Evolutionary conservation across 225 moss, liverwort and hornwort genomes (phyloP), one percentile per base, ranked within the genome.

Genomic region (Bryum argenteum): DNA sequence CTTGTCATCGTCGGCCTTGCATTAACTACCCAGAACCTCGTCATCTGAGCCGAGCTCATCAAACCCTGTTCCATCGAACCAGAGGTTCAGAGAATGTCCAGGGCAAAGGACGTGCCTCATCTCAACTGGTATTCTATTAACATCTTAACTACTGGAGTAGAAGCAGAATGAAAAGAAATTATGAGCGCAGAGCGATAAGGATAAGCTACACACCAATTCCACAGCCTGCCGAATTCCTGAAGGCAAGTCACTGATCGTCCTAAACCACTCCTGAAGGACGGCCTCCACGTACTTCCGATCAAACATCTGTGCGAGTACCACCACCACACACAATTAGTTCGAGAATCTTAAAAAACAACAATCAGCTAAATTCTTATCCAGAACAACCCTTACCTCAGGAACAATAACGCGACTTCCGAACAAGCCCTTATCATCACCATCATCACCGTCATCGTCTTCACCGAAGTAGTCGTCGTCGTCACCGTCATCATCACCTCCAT

Each of bases 401-500:
- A 97, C 90, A 16, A 81, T 75, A 45, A 97, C 76, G 43, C 96
- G 87, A 45, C 91, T 84, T 65, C 96, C 96, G 65, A 97, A 97
- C 50, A 97, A 77, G 9, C 96, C 96, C 74, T 91, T 86, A 38
- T 93, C 87, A 57, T 97, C 96, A 50, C 87, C 93, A 65, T 91
- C 96, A 53, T 93, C 96, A 67, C 85, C 96, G 55, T 87, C 96
- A 66, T 92, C 96, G 65, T 93, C 96, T 65, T 97, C 96, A 54
- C 96, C 96, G 55, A 97, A 97, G 54, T 97, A 97, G 78, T 97
- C 96, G 58, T 97, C 96, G 59, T 97, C 96, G 21, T 97, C 96
- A 16, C 96, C 96, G 24, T 84, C 91, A 60, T 97, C 96, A 69
- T 97, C 96, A 41, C 96, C 96, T 21, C 96, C 96, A 78, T 97